These are phyloP conservation scores for Lasiodiplodia citricola DNA, from an alignment of 2,329 filamentous ascomycete genomes.

Conservation along the genomic window DNA sequence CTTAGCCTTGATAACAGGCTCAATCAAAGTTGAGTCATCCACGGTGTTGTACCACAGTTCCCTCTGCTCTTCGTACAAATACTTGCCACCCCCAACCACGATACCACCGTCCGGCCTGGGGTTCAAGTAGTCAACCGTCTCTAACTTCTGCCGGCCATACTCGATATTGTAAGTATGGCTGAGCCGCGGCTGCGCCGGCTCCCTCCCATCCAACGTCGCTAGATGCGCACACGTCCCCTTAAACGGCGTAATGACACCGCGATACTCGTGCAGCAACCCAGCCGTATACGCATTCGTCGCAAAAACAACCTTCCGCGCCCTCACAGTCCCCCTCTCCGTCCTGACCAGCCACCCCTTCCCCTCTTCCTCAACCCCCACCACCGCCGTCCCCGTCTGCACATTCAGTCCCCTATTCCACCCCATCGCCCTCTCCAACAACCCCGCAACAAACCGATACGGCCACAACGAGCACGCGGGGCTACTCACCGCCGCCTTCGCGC, in stretches of 20 bases:
- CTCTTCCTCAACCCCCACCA: background rate
- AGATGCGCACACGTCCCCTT: constrained; percentile 36
- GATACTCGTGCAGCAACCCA: constrained; percentile 39
- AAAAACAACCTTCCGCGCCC: constrained; percentile 32
- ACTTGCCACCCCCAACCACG: constrained; percentile 52
- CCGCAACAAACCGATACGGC: constrained; percentile 12
- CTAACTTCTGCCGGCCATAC: background rate
- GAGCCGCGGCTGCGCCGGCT: constrained; percentile 30
- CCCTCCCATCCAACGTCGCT: background rate
- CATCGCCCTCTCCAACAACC: constrained; percentile 6
- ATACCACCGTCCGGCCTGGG: constrained; percentile 53
- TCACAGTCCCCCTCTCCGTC: background rate
- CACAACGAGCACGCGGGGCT: background rate
- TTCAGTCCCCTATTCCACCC: background rate
- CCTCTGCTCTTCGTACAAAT: constrained; percentile 39
- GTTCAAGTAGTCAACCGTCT: constrained; percentile 47
- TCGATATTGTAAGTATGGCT: constrained; percentile 36
- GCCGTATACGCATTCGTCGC: constrained; percentile 39
- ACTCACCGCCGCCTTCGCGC: background rate
- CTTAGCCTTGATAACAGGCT: constrained; percentile 29
- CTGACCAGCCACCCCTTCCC: background rate
- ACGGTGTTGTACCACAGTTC: constrained; percentile 53
- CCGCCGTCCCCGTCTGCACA: constrained; percentile 19
- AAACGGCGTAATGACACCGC: constrained; percentile 42
- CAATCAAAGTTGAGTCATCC: constrained; percentile 33